phyloP scores from a whole-genome alignment of 2,329 filamentous ascomycete genomes.

The Tolypocladium paradoxum region DNA sequence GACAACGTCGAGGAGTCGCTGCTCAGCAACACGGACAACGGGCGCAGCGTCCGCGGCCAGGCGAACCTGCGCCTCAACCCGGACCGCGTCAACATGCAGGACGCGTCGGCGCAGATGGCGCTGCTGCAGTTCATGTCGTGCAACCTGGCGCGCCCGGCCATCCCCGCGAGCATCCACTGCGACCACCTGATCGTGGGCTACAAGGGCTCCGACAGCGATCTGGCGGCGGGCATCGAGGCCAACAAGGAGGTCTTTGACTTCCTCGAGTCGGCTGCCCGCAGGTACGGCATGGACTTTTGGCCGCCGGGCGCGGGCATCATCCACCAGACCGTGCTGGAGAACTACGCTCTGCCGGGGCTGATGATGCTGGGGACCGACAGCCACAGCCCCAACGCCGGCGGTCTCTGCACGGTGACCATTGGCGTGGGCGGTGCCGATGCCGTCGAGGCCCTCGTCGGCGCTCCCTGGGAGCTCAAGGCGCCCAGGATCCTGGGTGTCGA shows the following conservation, averaged over 20 bases:
- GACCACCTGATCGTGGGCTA: slow-evolving; percentile 98
- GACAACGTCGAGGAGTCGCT: slow-evolving; percentile 84
- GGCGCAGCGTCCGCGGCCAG: slow-evolving; percentile 69
- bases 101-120: slow-evolving; percentile 97
- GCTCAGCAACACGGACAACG: slow-evolving; percentile 72
- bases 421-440: slow-evolving; percentile 96
- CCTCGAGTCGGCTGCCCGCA: slow-evolving; percentile 80
- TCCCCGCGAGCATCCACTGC: slow-evolving; percentile 96
- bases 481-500: slow-evolving; percentile 81
- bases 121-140: slow-evolving; percentile 98
- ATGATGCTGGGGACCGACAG: slow-evolving; percentile 99
- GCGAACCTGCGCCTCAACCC: slow-evolving; percentile 96
- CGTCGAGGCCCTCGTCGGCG: slow-evolving; percentile 90
- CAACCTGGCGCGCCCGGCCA: slow-evolving; percentile 75
- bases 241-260: slow-evolving; percentile 99
- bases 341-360: slow-evolving; percentile 90
- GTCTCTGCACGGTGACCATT: slow-evolving; percentile 85
- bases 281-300: slow-evolving; percentile 94
- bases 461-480: slow-evolving; percentile 95
- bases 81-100: slow-evolving; percentile 97
- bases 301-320: slow-evolving; percentile 90
- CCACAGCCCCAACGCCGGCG: slow-evolving; percentile 95
- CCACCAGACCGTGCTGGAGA: slow-evolving; percentile 95
- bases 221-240: slow-evolving; percentile 73
- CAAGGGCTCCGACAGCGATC: slow-evolving; percentile 75